phyloP scores from a whole-genome alignment of 2,329 filamentous ascomycete species.

The Cladobotryum protrusum region DNA sequence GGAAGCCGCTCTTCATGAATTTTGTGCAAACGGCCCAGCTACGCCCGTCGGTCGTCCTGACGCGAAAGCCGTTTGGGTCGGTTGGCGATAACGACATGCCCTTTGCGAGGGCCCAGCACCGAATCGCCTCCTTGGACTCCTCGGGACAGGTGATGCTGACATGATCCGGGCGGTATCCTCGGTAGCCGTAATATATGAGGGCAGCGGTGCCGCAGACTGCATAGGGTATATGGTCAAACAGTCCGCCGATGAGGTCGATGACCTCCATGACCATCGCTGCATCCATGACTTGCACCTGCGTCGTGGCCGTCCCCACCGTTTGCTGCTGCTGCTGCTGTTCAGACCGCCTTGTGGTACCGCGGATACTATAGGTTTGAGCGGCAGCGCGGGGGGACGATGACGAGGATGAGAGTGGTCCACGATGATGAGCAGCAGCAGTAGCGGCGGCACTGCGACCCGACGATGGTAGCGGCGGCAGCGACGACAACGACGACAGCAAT shows the following conservation, averaged over 20 bases:
- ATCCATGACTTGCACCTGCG: slow-evolving; percentile 17
- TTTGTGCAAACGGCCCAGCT: slow-evolving; percentile 31
- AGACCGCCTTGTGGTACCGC: not conserved
- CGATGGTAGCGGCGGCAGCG: not conserved
- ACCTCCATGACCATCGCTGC: slow-evolving; percentile 29
- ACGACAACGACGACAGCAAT: not conserved
- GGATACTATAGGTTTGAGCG: not conserved
- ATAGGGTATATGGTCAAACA: slow-evolving; percentile 40
- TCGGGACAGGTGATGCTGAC: slow-evolving; percentile 38
- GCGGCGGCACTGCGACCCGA: not conserved
- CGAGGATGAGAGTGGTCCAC: not conserved
- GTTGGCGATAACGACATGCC: slow-evolving; percentile 22
- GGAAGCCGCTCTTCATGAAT: slow-evolving; percentile 27
- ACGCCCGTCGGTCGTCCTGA: slow-evolving; percentile 27
- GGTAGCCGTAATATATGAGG: slow-evolving; percentile 38
- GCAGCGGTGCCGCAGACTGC: slow-evolving; percentile 41
- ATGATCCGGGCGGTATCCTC: slow-evolving; percentile 21
- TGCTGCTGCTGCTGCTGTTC: slow-evolving; percentile 1
- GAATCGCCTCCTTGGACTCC: slow-evolving; percentile 29
- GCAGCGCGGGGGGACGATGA: slow-evolving; percentile 7
- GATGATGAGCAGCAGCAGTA: not conserved
- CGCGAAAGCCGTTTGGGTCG: slow-evolving; percentile 28
- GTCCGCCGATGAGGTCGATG: slow-evolving; percentile 32
- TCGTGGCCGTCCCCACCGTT: too few relatives aligned
- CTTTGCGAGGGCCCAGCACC: slow-evolving; percentile 33